Evolutionary conservation across 2,329 filamentous ascomycete genomes (phyloP).

Genomic region (Didymella glomerata): DNA sequence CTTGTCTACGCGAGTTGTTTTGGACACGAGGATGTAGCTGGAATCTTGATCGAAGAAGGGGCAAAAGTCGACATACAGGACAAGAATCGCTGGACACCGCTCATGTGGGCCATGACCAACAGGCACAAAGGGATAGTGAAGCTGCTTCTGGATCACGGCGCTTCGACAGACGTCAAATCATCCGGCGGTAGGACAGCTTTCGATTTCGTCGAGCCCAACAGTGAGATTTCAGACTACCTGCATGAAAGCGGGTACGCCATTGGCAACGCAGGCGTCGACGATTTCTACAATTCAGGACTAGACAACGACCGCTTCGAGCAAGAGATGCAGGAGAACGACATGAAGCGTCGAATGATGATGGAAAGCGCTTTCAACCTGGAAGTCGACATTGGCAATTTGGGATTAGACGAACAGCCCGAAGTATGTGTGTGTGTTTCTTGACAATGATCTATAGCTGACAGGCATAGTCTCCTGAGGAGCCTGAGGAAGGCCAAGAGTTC

Average conservation of each 20-base stretch:
- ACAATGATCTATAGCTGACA: slow-evolving; percentile 31
- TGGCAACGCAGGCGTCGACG: slow-evolving; percentile 82
- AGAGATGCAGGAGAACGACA: slow-evolving; percentile 94
- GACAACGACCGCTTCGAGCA: slow-evolving; percentile 95
- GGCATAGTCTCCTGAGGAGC: slow-evolving; percentile 68
- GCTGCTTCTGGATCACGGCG: slow-evolving; percentile 87
- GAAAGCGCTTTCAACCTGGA: slow-evolving; percentile 97
- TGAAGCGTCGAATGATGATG: slow-evolving; percentile 98
- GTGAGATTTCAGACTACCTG: slow-evolving; percentile 94
- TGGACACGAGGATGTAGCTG: slow-evolving; percentile 89
- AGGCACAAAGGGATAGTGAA: slow-evolving; percentile 96
- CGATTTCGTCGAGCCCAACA: slow-evolving; percentile 93
- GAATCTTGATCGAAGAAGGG: slow-evolving; percentile 82
- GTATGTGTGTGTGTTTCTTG: slow-evolving; percentile 57
- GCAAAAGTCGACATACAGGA: slow-evolving; percentile 93
- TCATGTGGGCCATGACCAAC: slow-evolving; percentile 99
- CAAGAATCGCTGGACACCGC: slow-evolving; percentile 93
- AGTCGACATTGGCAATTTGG: slow-evolving; percentile 93
- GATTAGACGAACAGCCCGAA: slow-evolving; percentile 94
- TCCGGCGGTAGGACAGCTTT: slow-evolving; percentile 92
- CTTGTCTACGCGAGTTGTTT: slow-evolving; percentile 98
- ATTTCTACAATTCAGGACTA: slow-evolving; percentile 94
- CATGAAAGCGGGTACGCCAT: slow-evolving; percentile 94
- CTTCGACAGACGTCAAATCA: slow-evolving; percentile 94
- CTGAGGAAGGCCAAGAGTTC: slow-evolving; percentile 90